Conservation (phyloP, 495 filamentous ascomycete genomes). For the Penicillium parvum region DNA sequence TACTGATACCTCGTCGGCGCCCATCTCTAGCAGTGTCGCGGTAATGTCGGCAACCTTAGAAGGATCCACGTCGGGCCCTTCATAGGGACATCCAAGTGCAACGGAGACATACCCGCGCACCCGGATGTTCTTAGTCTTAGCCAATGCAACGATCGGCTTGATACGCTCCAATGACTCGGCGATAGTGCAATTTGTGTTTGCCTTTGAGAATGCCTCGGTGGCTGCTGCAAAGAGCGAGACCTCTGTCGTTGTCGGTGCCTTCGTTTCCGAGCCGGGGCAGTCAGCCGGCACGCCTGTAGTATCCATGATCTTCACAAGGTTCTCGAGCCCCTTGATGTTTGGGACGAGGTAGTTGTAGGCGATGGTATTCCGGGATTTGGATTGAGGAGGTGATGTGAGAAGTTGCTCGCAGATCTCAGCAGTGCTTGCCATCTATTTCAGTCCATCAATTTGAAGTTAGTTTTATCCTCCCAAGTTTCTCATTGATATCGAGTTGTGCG, state of each 20-base stretch:
- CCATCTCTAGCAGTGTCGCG: constrained; percentile 82
- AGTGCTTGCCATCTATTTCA: constrained; percentile 81
- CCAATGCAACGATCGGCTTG: constrained; percentile 66
- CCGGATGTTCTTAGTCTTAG: constrained; percentile 64
- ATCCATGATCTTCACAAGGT: constrained; percentile 43
- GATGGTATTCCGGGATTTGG: constrained; percentile 61
- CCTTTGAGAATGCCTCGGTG: constrained; percentile 84
- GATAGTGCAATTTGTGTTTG: constrained; percentile 89
- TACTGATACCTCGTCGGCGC: constrained; percentile 88
- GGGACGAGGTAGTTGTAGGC: constrained; percentile 93
- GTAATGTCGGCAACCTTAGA: constrained; percentile 79
- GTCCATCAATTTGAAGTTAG: background rate
- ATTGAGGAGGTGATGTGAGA: constrained; percentile 52
- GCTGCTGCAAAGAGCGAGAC: constrained; percentile 90
- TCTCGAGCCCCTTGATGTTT: constrained; percentile 75
- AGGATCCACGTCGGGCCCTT: constrained; percentile 77
- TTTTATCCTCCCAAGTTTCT: constrained; percentile 2
- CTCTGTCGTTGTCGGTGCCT: constrained; percentile 52
- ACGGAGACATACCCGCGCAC: constrained; percentile 95
- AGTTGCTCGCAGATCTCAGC: constrained; percentile 74
- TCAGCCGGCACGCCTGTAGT: constrained; percentile 37
- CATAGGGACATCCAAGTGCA: constrained; percentile 90
- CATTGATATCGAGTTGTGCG: constrained; percentile 2
- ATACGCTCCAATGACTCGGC: constrained; percentile 74
- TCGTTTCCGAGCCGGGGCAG: constrained; percentile 31